A percentile compares a stretch with the other conserved stretches of the same genome.
phyloP scores from a whole-genome alignment of 2,329 filamentous ascomycete species.

The Xylariales sp. region DNA sequence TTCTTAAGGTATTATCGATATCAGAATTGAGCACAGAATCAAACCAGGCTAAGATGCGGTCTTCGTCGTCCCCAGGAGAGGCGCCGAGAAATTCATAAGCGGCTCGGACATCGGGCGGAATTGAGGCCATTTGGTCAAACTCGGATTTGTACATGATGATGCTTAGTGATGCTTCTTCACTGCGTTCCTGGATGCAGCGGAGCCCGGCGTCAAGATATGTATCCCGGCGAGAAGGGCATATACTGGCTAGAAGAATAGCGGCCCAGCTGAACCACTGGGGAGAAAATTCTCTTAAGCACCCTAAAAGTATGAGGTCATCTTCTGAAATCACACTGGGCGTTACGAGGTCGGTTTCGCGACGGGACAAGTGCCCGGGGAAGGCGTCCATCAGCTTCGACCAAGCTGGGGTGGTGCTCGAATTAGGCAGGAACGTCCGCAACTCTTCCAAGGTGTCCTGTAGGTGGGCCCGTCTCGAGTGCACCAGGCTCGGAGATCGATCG shows the following conservation, averaged over 20 bases:
- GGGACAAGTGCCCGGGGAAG: slow-evolving; percentile 39
- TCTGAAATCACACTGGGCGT: slow-evolving; percentile 25
- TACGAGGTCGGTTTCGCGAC: slow-evolving; percentile 6
- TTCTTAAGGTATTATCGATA: slow-evolving; percentile 29
- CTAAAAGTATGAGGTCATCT: slow-evolving; percentile 43
- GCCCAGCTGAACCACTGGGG: slow-evolving; percentile 47
- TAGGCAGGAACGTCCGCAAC: slow-evolving; percentile 36
- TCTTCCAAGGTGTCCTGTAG: slow-evolving; percentile 47
- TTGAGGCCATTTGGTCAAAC: slow-evolving; percentile 40
- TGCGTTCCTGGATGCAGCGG: slow-evolving; percentile 43
- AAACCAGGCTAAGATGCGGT: slow-evolving; percentile 42
- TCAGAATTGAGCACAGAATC: slow-evolving; percentile 33
- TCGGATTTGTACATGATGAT: slow-evolving; percentile 47
- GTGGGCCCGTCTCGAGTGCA: slow-evolving; percentile 50
- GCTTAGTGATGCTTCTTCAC: slow-evolving; percentile 42
- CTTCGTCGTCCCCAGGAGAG: slow-evolving; percentile 24
- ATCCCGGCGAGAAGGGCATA: slow-evolving; percentile 44
- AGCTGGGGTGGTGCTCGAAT: slow-evolving; percentile 34
- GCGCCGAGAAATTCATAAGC: slow-evolving; percentile 45
- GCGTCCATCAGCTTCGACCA: slow-evolving; percentile 43
- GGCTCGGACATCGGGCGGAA: slow-evolving; percentile 36
- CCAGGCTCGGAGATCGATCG: slow-evolving; percentile 47
- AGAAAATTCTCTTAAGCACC: slow-evolving; percentile 45
- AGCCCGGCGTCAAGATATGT: slow-evolving; percentile 45
- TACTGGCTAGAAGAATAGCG: slow-evolving; percentile 43